phyloP scores from a whole-genome alignment of 202 grass and related monocot species.

The Miscanthus sacchariflorus region DNA sequence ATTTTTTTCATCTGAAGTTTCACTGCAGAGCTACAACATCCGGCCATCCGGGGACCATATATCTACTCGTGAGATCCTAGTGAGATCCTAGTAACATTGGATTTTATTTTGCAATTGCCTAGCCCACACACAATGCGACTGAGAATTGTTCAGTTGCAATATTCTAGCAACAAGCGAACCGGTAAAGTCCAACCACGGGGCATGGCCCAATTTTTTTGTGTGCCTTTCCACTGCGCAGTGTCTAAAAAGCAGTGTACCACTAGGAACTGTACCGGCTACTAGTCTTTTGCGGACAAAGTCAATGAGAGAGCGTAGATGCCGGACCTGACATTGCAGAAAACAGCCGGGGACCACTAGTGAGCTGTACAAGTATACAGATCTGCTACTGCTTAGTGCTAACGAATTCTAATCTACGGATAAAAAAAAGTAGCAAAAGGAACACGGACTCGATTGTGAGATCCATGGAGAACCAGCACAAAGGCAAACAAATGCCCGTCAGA shows the following conservation, averaged over 20 bases:
- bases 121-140: not conserved
- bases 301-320: conserved; percentile 29
- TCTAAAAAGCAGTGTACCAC: conserved; percentile 53
- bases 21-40: not conserved
- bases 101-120: not conserved
- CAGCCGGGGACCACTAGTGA: conserved; percentile 29
- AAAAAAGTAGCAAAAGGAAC: not conserved
- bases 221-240: conserved; percentile 11
- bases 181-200: not conserved
- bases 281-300: conserved; percentile 48
- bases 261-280: conserved; percentile 4
- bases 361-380: not conserved
- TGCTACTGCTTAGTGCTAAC: not conserved
- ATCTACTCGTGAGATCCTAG: not conserved
- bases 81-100: not conserved
- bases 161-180: not conserved
- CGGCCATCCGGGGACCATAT: too few species aligned
- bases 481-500: not conserved
- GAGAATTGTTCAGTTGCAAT: conserved; percentile 33
- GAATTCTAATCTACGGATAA: not conserved
- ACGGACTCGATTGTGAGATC: not conserved
- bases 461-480: not conserved
- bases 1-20: not conserved
- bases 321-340: conserved; percentile 37
- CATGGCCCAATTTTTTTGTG: not conserved